Conservation (phyloP, 2,329 filamentous ascomycete species). For the Madurella fahalii region DNA sequence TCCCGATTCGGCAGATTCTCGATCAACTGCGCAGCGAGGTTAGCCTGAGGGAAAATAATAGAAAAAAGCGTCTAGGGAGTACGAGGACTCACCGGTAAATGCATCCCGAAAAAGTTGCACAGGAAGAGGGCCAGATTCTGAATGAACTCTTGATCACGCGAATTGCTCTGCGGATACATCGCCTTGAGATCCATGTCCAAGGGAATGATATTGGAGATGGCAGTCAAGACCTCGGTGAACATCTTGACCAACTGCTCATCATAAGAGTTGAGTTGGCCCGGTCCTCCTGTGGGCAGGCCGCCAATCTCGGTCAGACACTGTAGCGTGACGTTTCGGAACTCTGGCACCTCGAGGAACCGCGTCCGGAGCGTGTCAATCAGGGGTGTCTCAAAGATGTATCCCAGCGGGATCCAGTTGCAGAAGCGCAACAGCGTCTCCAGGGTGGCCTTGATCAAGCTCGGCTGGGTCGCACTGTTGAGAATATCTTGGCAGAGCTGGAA, state of each 20-base stretch:
- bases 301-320: constrained; percentile 98
- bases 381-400: constrained; percentile 97
- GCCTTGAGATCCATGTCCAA: constrained; percentile 83
- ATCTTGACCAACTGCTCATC: constrained; percentile 95
- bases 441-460: constrained; percentile 90
- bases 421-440: constrained; percentile 93
- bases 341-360: constrained; percentile 85
- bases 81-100: constrained; percentile 64
- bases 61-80: background rate
- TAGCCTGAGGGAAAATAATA: constrained; percentile 8
- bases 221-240: constrained; percentile 95
- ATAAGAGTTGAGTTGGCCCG: constrained; percentile 65
- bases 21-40: constrained; percentile 58
- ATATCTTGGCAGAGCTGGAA: constrained; percentile 98
- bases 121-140: constrained; percentile 95
- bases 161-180: constrained; percentile 88
- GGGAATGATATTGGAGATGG: constrained; percentile 90
- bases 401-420: constrained; percentile 97
- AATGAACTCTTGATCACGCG: constrained; percentile 93
- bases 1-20: constrained; percentile 94
- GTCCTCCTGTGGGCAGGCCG: constrained; percentile 77
- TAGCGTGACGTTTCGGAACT: constrained; percentile 94
- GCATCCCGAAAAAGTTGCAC: constrained; percentile 94
- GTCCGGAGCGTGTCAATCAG: constrained; percentile 92
- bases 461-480: constrained; percentile 77